A percentile compares a stretch with the other conserved stretches of the same genome.
phyloP scores from a whole-genome alignment of 2,329 filamentous ascomycete genomes.

The Xenosphaeropsis pyriputrescens region DNA sequence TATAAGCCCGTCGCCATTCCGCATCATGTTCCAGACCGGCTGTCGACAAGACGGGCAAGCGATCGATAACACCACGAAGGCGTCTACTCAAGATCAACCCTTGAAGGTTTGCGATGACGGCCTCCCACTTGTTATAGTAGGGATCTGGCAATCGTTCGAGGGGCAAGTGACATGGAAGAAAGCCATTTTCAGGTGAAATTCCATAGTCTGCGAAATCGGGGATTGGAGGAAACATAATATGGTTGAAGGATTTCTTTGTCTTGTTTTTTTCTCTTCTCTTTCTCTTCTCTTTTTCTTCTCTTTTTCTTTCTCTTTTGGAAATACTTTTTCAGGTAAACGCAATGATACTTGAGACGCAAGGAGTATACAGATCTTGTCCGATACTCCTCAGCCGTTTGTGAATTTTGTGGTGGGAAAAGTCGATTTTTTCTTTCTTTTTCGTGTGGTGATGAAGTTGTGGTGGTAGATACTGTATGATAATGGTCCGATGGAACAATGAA shows the following conservation, averaged over 20 bases:
- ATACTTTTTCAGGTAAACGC: conserved; percentile 7
- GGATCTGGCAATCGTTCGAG: conserved; percentile 69
- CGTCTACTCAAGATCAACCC: conserved; percentile 73
- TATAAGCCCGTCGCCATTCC: conserved; percentile 91
- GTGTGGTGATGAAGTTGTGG: not conserved
- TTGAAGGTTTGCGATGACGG: conserved; percentile 73
- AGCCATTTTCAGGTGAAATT: conserved; percentile 66
- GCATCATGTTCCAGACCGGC: conserved; percentile 65
- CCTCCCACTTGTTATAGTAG: conserved; percentile 94
- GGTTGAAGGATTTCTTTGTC: conserved; percentile 2
- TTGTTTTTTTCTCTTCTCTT: no score
- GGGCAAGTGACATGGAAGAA: conserved; percentile 71
- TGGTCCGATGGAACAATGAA: no score
- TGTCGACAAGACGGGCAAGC: conserved; percentile 72
- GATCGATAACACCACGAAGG: conserved; percentile 64
- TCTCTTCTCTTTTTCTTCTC: no score
- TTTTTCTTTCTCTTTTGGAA: no score
- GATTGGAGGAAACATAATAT: conserved; percentile 37
- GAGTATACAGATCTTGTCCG: conserved; percentile 44
- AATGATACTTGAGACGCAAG: conserved; percentile 41
- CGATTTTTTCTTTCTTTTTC: not conserved
- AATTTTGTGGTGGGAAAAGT: conserved; percentile 4
- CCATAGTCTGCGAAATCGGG: conserved; percentile 63
- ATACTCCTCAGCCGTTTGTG: conserved; percentile 49
- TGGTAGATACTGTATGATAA: no score